Base-by-base conservation (phyloP, 768 basidiomycete genomes). In the Tubosaeta sp. region DNA sequence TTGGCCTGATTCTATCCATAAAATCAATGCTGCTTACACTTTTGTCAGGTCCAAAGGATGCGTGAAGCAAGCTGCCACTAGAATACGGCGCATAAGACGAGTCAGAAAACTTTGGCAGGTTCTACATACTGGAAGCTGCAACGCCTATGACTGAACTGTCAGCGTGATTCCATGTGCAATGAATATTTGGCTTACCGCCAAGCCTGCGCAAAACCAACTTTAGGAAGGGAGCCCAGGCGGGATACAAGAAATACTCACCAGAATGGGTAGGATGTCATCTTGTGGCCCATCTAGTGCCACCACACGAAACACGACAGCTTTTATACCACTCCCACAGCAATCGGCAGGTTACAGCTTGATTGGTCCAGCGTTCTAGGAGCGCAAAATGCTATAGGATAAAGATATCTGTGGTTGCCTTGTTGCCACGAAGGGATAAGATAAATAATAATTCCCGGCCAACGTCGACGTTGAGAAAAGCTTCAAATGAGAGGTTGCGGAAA, bases 31-130 rank as follows among this genome's bases (percentile, higher is more conserved):
- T 13, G 73, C 82, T 54, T 53, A 88, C 84, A 91, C 87, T 83
- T 92, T 95, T 31, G 88, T 86, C 48, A 92, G 73, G 69, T 92
- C 90, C 50, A 92, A 68, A 35, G 90, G 90, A 72, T 92, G 90
- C 0, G 89, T 92, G 63, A 80, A 85, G 49, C 77, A 82, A 27
- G 89, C 85, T 37, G 90, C 89, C 82, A 91, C 88, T 88, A 54
- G 43, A 59, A 51, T 29, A 52, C 43, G 17, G 34, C 50, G 42
- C 31, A 29, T 57, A 31, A 59, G 50, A 8, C 53, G 46, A 19
- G 11, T 16, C 12, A 25, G 13, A 22, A 22, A 29, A 29, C 9
- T 27, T 12, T 39, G 17, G 17, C 25, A n/a, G 19, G n/a, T 9
- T 47, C 6, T 27, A 74, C 81, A 25, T 64, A 85, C 84, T 77